Base-by-base conservation (phyloP, 768 basidiomycete species). In the Termitomyces sp. region DNA sequence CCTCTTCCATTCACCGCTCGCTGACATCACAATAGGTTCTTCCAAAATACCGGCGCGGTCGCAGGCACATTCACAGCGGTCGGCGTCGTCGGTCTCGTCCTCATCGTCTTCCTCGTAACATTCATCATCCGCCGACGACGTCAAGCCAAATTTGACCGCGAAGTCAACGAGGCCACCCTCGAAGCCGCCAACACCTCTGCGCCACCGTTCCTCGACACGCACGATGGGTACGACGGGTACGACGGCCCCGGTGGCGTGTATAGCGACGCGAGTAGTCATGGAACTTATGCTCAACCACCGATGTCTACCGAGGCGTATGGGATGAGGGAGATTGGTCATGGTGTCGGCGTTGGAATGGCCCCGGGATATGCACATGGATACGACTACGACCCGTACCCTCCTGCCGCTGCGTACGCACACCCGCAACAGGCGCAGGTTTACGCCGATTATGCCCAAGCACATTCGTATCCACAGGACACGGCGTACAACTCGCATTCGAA, bases 11-110 rank as follows among this genome's bases (percentile, higher is more conserved):
- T 20, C 0, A 45, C 1, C 9, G 4, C 44, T 12, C 8, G 13
- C 20, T 13, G 5, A 20, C 20, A 3, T 5, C 11, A 11, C 11
- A 0, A 11, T 1, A 87, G 88, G 46, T 91, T 91, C 75, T 86
- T 90, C 69, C 62, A 77, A 53, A 91, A 91, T 74, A 89, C 71
- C 12, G 86, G 81, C n/a, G 89, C 88, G 0, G 85, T 91, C 1
- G 86, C 86, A 4, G 89, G 84, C 20, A 82, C 84, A 0, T 91
- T 90, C 73, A 73, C 83, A 20, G 85, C 84, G 49, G 87, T 86
- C 18, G 88, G 89, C 24, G 63, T 91, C 37, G 68, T 88, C 55
- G 83, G 65, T 18, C 63, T 84, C 50, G 83, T 73, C 8, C 54
- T 88, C 64, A n/a, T 81, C 66, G 67, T 91, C 61, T 76, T 75